phyloP scores from a whole-genome alignment of 2,329 filamentous ascomycete genomes.

The Nothopassalora personata region DNA sequence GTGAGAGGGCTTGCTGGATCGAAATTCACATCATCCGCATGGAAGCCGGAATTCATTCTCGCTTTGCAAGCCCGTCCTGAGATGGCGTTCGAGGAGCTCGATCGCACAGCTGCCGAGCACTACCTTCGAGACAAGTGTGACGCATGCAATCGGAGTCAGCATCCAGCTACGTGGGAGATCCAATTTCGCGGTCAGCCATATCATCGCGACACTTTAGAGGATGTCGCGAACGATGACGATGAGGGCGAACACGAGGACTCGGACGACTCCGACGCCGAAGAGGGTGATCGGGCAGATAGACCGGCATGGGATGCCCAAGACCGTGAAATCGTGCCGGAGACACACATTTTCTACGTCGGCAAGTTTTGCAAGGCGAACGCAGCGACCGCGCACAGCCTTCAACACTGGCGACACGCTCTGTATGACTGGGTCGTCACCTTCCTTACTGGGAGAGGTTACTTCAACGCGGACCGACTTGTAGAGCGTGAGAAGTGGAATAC shows the following conservation, averaged over 20 bases:
- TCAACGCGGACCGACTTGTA: slow-evolving; percentile 53
- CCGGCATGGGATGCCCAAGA: slow-evolving; percentile 47
- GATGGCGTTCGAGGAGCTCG: slow-evolving; percentile 48
- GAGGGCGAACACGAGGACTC: slow-evolving; percentile 37
- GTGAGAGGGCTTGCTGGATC: slow-evolving; percentile 62
- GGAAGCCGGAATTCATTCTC: slow-evolving; percentile 62
- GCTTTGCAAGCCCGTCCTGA: slow-evolving; percentile 62
- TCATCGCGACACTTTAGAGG: slow-evolving; percentile 58
- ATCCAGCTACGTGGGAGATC: slow-evolving; percentile 62
- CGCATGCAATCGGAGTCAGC: slow-evolving; percentile 64
- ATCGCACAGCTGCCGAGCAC: slow-evolving; percentile 34
- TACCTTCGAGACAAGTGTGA: slow-evolving; percentile 52
- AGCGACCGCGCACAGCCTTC: slow-evolving; percentile 63
- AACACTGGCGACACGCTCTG: slow-evolving; percentile 72
- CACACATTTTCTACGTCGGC: slow-evolving; percentile 50
- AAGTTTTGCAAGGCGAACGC: slow-evolving; percentile 59
- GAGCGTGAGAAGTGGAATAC: slow-evolving; percentile 57
- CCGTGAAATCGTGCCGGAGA: slow-evolving; percentile 40
- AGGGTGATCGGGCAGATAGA: slow-evolving; percentile 30
- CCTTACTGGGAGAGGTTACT: slow-evolving; percentile 54
- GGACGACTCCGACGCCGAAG: slow-evolving; percentile 28
- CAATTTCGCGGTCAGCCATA: slow-evolving; percentile 63
- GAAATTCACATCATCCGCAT: slow-evolving; percentile 66
- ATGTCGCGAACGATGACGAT: slow-evolving; percentile 55
- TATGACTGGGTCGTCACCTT: slow-evolving; percentile 64